Percentiles rank a stretch among this genome's conserved stretches.
Conservation (phyloP, 345 rosid species). For the Boechera stricta region DNA sequence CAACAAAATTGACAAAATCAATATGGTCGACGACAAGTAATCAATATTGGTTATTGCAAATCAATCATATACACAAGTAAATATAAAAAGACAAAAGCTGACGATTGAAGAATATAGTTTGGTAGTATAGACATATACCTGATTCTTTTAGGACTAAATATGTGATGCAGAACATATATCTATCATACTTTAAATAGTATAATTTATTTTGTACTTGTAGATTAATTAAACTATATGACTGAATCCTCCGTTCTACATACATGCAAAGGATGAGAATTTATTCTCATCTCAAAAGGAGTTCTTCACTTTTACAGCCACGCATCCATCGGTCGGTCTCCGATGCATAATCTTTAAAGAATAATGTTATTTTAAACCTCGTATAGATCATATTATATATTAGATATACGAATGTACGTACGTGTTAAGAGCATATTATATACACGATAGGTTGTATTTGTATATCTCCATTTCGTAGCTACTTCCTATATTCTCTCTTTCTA, state of each 20-base stretch:
- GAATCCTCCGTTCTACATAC: slow-evolving; percentile 16
- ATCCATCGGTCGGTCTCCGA: slow-evolving; percentile 40
- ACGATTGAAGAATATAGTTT: slow-evolving; percentile 42
- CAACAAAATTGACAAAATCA: background rate
- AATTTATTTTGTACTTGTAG: slow-evolving; percentile 4
- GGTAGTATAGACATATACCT: slow-evolving; percentile 13
- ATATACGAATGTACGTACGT: slow-evolving; percentile 34
- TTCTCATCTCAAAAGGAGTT: slow-evolving; percentile 45
- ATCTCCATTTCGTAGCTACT: slow-evolving; percentile 34
- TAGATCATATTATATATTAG: slow-evolving; percentile 20
- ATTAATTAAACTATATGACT: slow-evolving; percentile 22
- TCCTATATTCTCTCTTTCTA: slow-evolving; percentile 36
- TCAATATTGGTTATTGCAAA: slow-evolving; percentile 5
- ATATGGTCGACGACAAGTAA: background rate
- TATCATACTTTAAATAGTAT: slow-evolving; percentile 20
- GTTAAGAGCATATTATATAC: slow-evolving; percentile 26
- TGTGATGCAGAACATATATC: slow-evolving; percentile 12
- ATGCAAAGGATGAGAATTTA: slow-evolving; percentile 41
- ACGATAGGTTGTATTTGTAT: slow-evolving; percentile 25
- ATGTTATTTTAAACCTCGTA: slow-evolving; percentile 45
- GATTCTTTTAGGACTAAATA: slow-evolving; percentile 1
- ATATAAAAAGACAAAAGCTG: slow-evolving; percentile 15
- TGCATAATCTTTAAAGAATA: slow-evolving; percentile 32
- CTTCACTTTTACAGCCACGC: slow-evolving; percentile 43
- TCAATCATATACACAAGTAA: slow-evolving; percentile 24